Conservation (phyloP, 140 eudicot genomes). For the Senecio squalidus region DNA sequence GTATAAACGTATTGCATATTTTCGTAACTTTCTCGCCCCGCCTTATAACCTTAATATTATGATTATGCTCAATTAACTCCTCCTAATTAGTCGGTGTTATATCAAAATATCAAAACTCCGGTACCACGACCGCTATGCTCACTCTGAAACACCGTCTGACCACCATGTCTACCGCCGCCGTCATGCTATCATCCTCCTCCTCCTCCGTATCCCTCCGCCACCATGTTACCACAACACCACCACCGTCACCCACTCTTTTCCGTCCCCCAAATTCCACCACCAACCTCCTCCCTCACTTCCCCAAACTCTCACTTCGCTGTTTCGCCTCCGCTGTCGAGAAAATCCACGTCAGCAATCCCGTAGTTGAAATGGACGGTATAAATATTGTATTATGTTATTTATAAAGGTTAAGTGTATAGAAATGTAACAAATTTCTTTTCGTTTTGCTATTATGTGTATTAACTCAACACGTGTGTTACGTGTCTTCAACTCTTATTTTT, state of each 20-base stretch:
- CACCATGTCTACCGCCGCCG: constrained; percentile 39
- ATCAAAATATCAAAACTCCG: too few species aligned
- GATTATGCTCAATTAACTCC: too few species aligned
- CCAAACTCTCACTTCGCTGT: constrained; percentile 59
- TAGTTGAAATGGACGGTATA: constrained; percentile 98
- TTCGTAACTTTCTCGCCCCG: too few species aligned
- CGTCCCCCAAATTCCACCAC: constrained; percentile 8
- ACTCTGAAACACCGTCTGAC: constrained; percentile 30
- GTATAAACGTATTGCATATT: too few species aligned
- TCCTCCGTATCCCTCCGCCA: constrained; percentile 19
- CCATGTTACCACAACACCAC: constrained; percentile 16
- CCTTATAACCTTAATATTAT: too few species aligned
- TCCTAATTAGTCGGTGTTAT: too few species aligned
- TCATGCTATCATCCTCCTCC: constrained; percentile 30
- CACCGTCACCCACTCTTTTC: constrained; percentile 16
- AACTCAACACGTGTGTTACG: too few species aligned
- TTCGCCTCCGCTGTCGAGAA: constrained; percentile 54
- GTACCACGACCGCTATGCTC: too few species aligned
- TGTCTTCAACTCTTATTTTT: too few species aligned
- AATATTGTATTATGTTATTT: not conserved
- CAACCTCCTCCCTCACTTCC: constrained; percentile 16
- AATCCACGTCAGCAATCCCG: constrained; percentile 62
- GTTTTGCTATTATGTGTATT: not conserved
- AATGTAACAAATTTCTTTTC: not conserved
- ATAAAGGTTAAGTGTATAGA: not conserved